Percentiles rank a stretch among this genome's conserved stretches.
phyloP scores from a whole-genome alignment of 2,329 filamentous ascomycete genomes.

The Dothiorella sarmentorum region DNA sequence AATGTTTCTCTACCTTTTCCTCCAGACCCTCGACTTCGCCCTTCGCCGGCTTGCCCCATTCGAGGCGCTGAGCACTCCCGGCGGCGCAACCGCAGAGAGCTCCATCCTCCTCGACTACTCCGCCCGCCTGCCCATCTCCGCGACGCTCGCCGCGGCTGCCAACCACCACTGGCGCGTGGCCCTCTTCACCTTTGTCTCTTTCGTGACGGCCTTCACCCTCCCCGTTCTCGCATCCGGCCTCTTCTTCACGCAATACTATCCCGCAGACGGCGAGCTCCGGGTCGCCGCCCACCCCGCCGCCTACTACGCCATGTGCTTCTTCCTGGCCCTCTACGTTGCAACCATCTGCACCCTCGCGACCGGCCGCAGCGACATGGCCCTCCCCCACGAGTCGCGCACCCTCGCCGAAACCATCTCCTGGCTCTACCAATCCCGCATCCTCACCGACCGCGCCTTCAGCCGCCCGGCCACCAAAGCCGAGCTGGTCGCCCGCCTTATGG shows the following conservation, averaged over 20 bases:
- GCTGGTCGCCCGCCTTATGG: constrained; percentile 65
- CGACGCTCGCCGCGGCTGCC: constrained; percentile 54
- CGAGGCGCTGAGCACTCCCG: constrained; percentile 57
- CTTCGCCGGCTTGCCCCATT: constrained; percentile 67
- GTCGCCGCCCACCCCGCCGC: constrained; percentile 71
- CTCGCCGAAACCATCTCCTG: constrained; percentile 77
- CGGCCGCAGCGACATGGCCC: constrained; percentile 56
- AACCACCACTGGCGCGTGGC: constrained; percentile 66
- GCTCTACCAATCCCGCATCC: constrained; percentile 67
- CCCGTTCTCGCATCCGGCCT: constrained; percentile 67
- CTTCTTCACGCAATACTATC: constrained; percentile 68
- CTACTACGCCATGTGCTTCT: constrained; percentile 68
- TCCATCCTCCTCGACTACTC: constrained; percentile 70
- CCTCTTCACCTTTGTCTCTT: constrained; percentile 56
- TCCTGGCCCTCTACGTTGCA: constrained; percentile 68
- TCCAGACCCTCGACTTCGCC: constrained; percentile 64
- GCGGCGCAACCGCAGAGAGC: constrained; percentile 59
- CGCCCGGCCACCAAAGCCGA: constrained; percentile 64
- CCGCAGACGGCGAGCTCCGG: constrained; percentile 29
- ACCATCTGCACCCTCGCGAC: constrained; percentile 59
- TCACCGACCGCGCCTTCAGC: constrained; percentile 70
- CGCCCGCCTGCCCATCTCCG: constrained; percentile 61
- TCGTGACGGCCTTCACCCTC: constrained; percentile 56
- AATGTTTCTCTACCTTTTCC: constrained; percentile 62
- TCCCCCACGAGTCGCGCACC: constrained; percentile 70